Evolutionary conservation across 2,329 filamentous ascomycete genomes (phyloP).

Genomic region (Leptographium galeiforme): DNA sequence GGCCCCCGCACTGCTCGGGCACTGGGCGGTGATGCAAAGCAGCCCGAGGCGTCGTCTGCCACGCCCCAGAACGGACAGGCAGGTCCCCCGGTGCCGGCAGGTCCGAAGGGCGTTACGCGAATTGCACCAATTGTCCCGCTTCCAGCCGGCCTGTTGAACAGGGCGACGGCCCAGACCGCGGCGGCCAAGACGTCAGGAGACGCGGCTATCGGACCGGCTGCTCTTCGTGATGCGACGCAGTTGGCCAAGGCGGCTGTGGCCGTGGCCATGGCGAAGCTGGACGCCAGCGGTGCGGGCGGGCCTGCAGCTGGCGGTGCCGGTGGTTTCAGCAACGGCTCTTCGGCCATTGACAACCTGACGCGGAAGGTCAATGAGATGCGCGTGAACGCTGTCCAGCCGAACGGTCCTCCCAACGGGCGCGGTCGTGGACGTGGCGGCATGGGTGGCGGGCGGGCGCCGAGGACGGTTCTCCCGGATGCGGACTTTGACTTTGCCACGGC

Average conservation of each 20-base stretch:
- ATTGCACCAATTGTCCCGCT: constrained; percentile 56
- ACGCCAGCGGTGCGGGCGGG: constrained; percentile 21
- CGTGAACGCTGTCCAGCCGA: constrained; percentile 33
- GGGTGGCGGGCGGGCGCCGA: constrained; percentile 38
- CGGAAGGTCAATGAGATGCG: constrained; percentile 69
- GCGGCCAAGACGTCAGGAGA: constrained; percentile 23
- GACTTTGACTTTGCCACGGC: constrained; percentile 86
- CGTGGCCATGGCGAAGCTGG: constrained; percentile 63
- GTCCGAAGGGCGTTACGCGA: constrained; percentile 35
- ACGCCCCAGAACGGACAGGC: neutral
- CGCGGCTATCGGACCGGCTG: constrained; percentile 20
- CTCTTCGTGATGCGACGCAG: constrained; percentile 55
- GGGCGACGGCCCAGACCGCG: constrained; percentile 15
- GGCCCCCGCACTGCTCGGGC: constrained; percentile 15
- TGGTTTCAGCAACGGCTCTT: constrained; percentile 24
- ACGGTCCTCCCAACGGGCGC: constrained; percentile 15
- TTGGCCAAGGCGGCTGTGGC: constrained; percentile 67
- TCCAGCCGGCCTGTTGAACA: constrained; percentile 27
- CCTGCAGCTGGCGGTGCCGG: constrained; percentile 12
- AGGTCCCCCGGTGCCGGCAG: constrained; percentile 21
- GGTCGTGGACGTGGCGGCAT: constrained; percentile 24
- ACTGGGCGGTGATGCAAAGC: neutral
- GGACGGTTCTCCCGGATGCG: constrained; percentile 76
- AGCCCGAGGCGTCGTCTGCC: neutral
- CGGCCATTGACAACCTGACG: constrained; percentile 54